Percentiles rank a stretch among this genome's conserved stretches.
phyloP scores from a whole-genome alignment of 2,329 filamentous ascomycete species.

The Pseudogymnoascus sp. region DNA sequence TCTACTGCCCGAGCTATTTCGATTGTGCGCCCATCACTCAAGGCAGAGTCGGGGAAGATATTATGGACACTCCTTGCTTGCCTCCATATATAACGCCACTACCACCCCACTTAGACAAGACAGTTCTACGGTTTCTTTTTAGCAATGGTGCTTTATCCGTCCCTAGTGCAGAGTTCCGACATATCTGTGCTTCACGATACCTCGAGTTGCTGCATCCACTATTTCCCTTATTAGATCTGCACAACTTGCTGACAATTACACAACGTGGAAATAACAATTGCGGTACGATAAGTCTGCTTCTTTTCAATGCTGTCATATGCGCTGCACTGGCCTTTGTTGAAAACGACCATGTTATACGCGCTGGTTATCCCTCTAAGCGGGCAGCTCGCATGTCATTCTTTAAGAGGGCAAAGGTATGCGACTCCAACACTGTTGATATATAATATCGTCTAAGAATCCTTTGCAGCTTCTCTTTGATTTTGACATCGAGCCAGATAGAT shows the following conservation, averaged over 20 bases:
- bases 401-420: slow-evolving; percentile 56
- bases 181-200: background rate
- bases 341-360: slow-evolving; percentile 62
- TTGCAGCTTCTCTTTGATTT: slow-evolving; percentile 72
- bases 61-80: background rate
- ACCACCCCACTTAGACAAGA: background rate
- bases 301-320: slow-evolving; percentile 92
- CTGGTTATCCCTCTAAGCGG: slow-evolving; percentile 68
- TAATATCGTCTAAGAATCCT: background rate
- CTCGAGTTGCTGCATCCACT: background rate
- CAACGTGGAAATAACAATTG: background rate
- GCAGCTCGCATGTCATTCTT: slow-evolving; percentile 79
- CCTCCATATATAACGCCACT: background rate
- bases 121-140: background rate
- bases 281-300: slow-evolving; percentile 58
- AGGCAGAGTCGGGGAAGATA: background rate
- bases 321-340: slow-evolving; percentile 78
- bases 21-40: background rate
- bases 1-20: background rate
- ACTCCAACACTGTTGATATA: background rate
- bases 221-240: background rate
- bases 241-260: background rate
- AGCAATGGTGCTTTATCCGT: background rate
- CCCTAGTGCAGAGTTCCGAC: background rate
- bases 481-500: slow-evolving; percentile 80